Percentiles rank a stretch among this genome's conserved stretches.
phyloP scores from a whole-genome alignment of 139 green algal species.

The Closterium sp. region DNA sequence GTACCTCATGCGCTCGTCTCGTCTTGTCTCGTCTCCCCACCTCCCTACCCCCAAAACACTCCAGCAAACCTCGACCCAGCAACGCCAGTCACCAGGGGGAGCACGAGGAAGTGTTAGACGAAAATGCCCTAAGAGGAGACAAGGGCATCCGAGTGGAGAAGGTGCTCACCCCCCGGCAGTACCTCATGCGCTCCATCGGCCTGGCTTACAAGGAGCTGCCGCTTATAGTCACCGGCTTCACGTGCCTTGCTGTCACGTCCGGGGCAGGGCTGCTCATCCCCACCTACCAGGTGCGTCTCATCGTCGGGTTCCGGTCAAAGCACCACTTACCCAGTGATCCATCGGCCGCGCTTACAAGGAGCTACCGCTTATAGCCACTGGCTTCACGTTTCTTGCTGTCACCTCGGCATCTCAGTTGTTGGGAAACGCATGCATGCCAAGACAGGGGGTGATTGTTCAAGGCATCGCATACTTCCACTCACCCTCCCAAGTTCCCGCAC shows the following conservation, averaged over 20 bases:
- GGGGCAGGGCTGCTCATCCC: conserved; percentile 31
- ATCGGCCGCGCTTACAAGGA: conserved; percentile 27
- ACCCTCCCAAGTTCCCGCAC: too few species aligned
- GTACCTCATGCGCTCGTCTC: conserved; percentile 44
- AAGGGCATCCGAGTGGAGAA: conserved; percentile 31
- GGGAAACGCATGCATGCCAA: too few species aligned
- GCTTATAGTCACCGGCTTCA: conserved; percentile 33
- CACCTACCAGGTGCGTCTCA: conserved; percentile 33
- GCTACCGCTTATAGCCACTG: conserved; percentile 11
- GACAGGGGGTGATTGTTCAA: too few species aligned
- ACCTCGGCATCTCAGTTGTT: too few species aligned
- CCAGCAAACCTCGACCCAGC: too few species aligned
- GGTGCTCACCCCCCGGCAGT: conserved; percentile 24
- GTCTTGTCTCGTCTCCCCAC: too few species aligned
- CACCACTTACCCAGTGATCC: too few species aligned
- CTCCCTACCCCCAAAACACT: too few species aligned
- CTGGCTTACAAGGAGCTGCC: conserved; percentile 28
- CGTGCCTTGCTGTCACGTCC: conserved; percentile 27
- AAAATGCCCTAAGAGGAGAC: conserved; percentile 42
- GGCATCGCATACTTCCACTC: too few species aligned
- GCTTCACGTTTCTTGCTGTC: conserved; percentile 25
- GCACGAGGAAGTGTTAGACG: not conserved
- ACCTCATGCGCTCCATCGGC: conserved; percentile 39
- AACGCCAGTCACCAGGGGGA: not conserved
- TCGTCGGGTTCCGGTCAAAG: too few species aligned